These are phyloP conservation scores for Ophiostoma montium DNA, from an alignment of 2,329 filamentous ascomycete species.

Conservation along the genomic window DNA sequence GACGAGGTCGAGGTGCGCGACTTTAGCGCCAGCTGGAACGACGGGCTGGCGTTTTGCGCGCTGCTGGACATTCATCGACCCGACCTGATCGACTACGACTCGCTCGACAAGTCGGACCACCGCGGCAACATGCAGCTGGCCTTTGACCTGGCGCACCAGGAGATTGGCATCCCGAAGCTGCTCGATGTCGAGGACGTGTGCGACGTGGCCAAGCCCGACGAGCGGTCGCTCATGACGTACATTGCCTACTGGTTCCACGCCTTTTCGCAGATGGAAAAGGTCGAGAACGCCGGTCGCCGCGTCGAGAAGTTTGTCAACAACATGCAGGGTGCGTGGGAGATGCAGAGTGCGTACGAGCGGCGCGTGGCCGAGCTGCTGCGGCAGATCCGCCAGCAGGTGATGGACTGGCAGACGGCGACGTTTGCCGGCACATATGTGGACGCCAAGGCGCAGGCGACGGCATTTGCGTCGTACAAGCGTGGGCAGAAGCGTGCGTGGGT, in stretches of 20 bases:
- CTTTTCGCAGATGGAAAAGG: conserved; percentile 97
- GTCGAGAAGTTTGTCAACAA: conserved; percentile 98
- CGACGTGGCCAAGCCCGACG: conserved; percentile 90
- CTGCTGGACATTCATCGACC: conserved; percentile 93
- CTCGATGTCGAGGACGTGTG: conserved; percentile 97
- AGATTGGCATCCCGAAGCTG: conserved; percentile 92
- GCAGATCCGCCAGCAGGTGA: conserved; percentile 58
- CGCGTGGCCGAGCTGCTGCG: conserved; percentile 73
- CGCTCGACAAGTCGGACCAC: conserved; percentile 86
- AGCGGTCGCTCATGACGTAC: conserved; percentile 96
- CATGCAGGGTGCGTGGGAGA: conserved; percentile 99
- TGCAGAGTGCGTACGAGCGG: conserved; percentile 92
- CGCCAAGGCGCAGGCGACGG: conserved; percentile 70
- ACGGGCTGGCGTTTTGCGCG: conserved; percentile 91
- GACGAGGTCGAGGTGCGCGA: conserved; percentile 92
- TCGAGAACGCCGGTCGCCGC: conserved; percentile 88
- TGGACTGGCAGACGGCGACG: conserved; percentile 61
- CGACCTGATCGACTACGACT: conserved; percentile 92
- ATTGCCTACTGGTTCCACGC: conserved; percentile 99
- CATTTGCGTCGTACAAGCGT: conserved; percentile 82
- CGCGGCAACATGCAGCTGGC: conserved; percentile 95
- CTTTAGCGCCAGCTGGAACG: conserved; percentile 94
- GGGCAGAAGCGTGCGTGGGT: conserved; percentile 91
- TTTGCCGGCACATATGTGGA: conserved; percentile 90
- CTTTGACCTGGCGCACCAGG: conserved; percentile 88